phyloP scores from a whole-genome alignment of 768 basidiomycete genomes.

The Calocera cornea region DNA sequence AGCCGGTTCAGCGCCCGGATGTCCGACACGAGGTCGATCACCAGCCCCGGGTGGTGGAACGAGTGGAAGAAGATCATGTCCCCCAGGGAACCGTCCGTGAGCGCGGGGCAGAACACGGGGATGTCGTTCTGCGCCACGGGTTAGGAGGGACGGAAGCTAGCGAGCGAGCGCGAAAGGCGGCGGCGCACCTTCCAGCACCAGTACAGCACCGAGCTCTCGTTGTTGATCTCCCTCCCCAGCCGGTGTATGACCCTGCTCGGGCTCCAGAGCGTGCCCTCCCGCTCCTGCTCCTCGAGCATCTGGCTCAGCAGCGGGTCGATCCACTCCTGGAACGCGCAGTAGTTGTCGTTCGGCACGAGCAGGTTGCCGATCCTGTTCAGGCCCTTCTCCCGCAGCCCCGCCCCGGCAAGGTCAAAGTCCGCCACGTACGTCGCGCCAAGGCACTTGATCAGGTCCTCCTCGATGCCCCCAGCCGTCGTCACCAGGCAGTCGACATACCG shows the following conservation, averaged over 20 bases:
- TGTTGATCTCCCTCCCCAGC: conserved; percentile 92
- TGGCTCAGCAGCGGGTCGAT: conserved; percentile 81
- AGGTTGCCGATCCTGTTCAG: conserved; percentile 97
- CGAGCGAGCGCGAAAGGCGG: neutral
- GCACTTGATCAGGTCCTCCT: conserved; percentile 99
- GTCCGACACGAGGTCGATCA: conserved; percentile 88
- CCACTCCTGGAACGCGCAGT: conserved; percentile 99
- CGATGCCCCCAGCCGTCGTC: conserved; percentile 95
- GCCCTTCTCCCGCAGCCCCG: conserved; percentile 71
- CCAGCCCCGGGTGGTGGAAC: conserved; percentile 69
- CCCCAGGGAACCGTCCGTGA: conserved; percentile 95
- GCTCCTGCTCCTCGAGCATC: conserved; percentile 81
- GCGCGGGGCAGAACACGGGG: conserved; percentile 94
- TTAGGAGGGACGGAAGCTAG: conserved; percentile 21
- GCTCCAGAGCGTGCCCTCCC: conserved; percentile 60
- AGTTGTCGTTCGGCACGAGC: conserved; percentile 93
- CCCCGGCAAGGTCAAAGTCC: conserved; percentile 84
- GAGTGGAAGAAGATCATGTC: conserved; percentile 99
- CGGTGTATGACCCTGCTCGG: conserved; percentile 88
- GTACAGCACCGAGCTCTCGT: conserved; percentile 96
- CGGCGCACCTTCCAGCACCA: conserved; percentile 97
- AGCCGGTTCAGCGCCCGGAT: conserved; percentile 86
- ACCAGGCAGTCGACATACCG: conserved; percentile 79
- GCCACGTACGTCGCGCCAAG: conserved; percentile 92
- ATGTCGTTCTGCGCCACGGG: conserved; percentile 68